A percentile compares a stretch with the other conserved stretches of the same genome.
phyloP scores from a whole-genome alignment of 2,329 filamentous ascomycete species.

The Diplodia intermedia region DNA sequence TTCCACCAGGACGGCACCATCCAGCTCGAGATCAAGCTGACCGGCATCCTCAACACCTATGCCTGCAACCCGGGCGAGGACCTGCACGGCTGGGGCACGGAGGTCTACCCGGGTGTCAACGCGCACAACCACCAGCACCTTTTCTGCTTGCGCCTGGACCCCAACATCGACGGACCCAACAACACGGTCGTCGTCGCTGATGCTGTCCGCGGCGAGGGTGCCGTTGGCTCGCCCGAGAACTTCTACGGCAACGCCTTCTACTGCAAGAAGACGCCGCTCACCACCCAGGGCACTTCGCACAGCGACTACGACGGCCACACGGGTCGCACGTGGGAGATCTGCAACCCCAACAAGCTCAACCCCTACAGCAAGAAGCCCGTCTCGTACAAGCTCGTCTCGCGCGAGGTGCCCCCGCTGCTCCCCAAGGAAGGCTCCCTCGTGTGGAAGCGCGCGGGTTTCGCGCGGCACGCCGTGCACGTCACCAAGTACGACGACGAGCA shows the following conservation, averaged over 20 bases:
- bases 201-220: conserved; percentile 71
- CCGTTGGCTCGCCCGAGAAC: conserved; percentile 82
- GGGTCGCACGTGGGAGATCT: conserved; percentile 87
- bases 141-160: conserved; percentile 87
- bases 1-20: conserved; percentile 93
- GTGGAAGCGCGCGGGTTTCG: conserved; percentile 89
- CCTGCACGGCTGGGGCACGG: conserved; percentile 84
- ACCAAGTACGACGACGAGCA: conserved; percentile 85
- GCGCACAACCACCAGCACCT: conserved; percentile 96
- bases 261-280: conserved; percentile 80
- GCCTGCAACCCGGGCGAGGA: conserved; percentile 80
- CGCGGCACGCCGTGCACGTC: conserved; percentile 84
- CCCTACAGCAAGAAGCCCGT: conserved; percentile 84
- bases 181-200: conserved; percentile 90
- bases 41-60: conserved; percentile 92
- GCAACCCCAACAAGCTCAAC: conserved; percentile 83
- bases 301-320: conserved; percentile 84
- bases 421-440: conserved; percentile 83
- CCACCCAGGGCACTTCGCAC: conserved; percentile 70
- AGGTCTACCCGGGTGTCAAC: conserved; percentile 90
- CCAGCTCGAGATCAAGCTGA: conserved; percentile 88
- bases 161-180: conserved; percentile 82
- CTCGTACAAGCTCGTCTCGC: conserved; percentile 86
- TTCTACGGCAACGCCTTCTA: conserved; percentile 90
- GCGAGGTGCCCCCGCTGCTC: conserved; percentile 79